A percentile compares a stretch with the other conserved stretches of the same genome.
Evolutionary conservation across 176 grass and related monocot species (phyloP).

Genomic region (Poa annua): DNA sequence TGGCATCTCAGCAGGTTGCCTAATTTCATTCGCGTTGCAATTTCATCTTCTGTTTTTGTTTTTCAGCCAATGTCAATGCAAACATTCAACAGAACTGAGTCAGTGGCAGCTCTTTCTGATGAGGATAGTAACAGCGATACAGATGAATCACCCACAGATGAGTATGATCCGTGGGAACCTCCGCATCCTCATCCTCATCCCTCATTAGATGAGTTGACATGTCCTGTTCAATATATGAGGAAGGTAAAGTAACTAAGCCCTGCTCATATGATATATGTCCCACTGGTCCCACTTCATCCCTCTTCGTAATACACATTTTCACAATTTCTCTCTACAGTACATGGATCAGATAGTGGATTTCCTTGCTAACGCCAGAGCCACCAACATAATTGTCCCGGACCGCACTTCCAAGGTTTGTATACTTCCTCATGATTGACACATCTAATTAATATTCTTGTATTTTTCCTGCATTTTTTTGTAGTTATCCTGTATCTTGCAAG

Average conservation of each 20-base stretch:
- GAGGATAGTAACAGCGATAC: neutral
- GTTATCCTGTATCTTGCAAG: neutral
- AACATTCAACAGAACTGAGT: neutral
- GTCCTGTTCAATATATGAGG: neutral
- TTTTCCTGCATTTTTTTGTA: neutral
- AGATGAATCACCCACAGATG: neutral
- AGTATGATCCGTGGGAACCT: conserved; percentile 40
- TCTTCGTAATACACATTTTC: neutral
- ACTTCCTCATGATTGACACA: neutral
- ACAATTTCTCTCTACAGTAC: neutral
- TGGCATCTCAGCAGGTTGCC: neutral
- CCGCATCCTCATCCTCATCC: neutral
- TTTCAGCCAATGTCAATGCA: conserved; percentile 19
- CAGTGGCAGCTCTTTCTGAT: neutral
- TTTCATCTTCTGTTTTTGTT: neutral
- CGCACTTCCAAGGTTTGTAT: conserved; percentile 31
- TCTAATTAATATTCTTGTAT: neutral
- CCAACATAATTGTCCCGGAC: conserved; percentile 25
- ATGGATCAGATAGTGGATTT: neutral
- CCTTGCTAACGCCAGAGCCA: conserved; percentile 11
- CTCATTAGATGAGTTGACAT: neutral
- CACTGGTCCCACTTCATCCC: neutral
- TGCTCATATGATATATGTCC: neutral
- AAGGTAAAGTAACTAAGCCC: conserved; percentile 11
- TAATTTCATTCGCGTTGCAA: neutral